Percentiles rank a stretch among this genome's conserved stretches.
Evolutionary conservation across 306 rosid species (phyloP).

Genomic region (Trifolium subterraneum): DNA sequence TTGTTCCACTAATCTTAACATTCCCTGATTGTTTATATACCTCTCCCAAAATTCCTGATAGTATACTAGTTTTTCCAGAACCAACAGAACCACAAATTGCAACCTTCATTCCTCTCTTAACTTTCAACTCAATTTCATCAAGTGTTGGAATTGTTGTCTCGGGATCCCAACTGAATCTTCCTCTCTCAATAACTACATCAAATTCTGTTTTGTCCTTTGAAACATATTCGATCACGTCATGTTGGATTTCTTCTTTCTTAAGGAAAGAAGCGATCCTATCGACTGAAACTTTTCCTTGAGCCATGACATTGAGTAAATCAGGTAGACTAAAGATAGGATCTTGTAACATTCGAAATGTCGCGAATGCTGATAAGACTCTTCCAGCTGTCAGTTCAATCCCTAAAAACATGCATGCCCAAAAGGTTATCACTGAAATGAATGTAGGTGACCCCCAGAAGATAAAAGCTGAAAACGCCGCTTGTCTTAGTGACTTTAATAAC

Average conservation of each 20-base stretch:
- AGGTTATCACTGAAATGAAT: slow-evolving; percentile 81
- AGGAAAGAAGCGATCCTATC: slow-evolving; percentile 84
- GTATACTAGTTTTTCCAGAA: slow-evolving; percentile 88
- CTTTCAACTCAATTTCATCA: slow-evolving; percentile 66
- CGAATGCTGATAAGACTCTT: slow-evolving; percentile 85
- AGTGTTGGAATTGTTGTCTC: slow-evolving; percentile 64
- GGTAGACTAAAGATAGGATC: slow-evolving; percentile 90
- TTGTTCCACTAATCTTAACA: slow-evolving; percentile 84
- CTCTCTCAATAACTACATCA: slow-evolving; percentile 65
- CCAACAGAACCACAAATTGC: slow-evolving; percentile 97
- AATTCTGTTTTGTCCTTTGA: slow-evolving; percentile 63
- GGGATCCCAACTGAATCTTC: slow-evolving; percentile 87
- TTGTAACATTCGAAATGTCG: slow-evolving; percentile 90
- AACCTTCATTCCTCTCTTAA: slow-evolving; percentile 93
- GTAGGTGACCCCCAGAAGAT: slow-evolving; percentile 95
- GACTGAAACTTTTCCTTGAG: slow-evolving; percentile 91
- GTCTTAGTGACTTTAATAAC: slow-evolving; percentile 72
- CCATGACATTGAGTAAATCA: slow-evolving; percentile 78
- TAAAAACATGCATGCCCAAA: slow-evolving; percentile 73
- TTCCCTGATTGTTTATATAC: slow-evolving; percentile 73
- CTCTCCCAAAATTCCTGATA: slow-evolving; percentile 79
- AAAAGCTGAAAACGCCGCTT: slow-evolving; percentile 60
- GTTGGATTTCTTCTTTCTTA: slow-evolving; percentile 79
- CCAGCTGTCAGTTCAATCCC: slow-evolving; percentile 92
- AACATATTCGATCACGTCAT: slow-evolving; percentile 64